Evolutionary conservation across 139 green algal genomes (phyloP).

Genomic region (Tetraselmis chui): DNA sequence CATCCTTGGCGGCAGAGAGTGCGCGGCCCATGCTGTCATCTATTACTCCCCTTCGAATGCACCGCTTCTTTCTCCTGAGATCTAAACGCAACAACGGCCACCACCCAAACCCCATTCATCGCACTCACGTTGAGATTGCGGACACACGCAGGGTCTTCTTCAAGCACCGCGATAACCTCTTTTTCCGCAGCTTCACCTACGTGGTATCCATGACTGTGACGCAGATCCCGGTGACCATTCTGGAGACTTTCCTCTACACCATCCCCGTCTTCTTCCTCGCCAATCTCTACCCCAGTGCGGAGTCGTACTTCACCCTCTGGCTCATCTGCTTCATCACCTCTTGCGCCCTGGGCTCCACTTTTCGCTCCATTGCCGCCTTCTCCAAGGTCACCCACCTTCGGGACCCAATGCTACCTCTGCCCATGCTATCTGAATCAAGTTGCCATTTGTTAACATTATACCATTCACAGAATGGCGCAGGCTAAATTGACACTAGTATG

Average conservation of each 20-base stretch:
- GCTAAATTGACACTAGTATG: no score
- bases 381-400: not conserved
- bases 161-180: not conserved
- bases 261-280: not conserved
- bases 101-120: no score
- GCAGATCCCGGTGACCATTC: not conserved
- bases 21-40: no score
- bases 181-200: not conserved
- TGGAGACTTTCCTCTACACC: slow-evolving; percentile 12
- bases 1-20: not conserved
- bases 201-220: slow-evolving; percentile 1
- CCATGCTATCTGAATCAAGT: no score
- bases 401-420: no score
- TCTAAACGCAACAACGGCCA: no score
- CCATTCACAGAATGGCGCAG: no score
- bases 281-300: slow-evolving; percentile 3
- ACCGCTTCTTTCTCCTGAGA: no score
- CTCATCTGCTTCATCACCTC: not conserved
- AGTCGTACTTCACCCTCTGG: not conserved
- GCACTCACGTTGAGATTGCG: not conserved
- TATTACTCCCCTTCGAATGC: no score
- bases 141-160: slow-evolving; percentile 1
- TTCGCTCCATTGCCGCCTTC: slow-evolving; percentile 13
- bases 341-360: not conserved
- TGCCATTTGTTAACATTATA: no score